Conservation (phyloP, 306 rosid species). For the Herpetospermum pedunculosum region DNA sequence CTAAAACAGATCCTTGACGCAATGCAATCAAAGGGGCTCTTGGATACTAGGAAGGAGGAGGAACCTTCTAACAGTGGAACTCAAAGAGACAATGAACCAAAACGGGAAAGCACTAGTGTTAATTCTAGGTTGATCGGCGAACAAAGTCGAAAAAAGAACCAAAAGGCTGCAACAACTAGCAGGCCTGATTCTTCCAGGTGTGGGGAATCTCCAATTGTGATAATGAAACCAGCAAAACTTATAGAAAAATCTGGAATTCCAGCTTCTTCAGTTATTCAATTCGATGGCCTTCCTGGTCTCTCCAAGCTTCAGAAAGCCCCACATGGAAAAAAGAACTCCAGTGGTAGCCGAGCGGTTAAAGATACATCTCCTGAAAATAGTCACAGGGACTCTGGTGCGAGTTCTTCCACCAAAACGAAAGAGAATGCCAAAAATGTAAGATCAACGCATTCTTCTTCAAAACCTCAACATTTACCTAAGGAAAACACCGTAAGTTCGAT, state of each 20-base stretch:
- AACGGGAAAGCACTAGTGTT: slow-evolving; percentile 22
- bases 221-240: slow-evolving; percentile 85
- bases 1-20: slow-evolving; percentile 84
- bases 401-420: slow-evolving; percentile 46
- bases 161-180: slow-evolving; percentile 29
- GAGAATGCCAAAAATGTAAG: slow-evolving; percentile 25
- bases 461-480: slow-evolving; percentile 38
- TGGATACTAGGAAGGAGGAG: slow-evolving; percentile 55
- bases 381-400: slow-evolving; percentile 30
- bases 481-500: slow-evolving; percentile 33
- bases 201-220: slow-evolving; percentile 78
- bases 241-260: slow-evolving; percentile 51
- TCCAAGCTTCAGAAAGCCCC: slow-evolving; percentile 20
- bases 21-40: slow-evolving; percentile 73
- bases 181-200: slow-evolving; percentile 30
- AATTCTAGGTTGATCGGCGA: slow-evolving; percentile 35
- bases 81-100: slow-evolving; percentile 39
- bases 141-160: slow-evolving; percentile 26
- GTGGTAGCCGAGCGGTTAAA: slow-evolving; percentile 27
- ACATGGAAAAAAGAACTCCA: slow-evolving; percentile 26
- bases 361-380: slow-evolving; percentile 34
- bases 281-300: slow-evolving; percentile 31
- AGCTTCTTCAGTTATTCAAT: slow-evolving; percentile 44
- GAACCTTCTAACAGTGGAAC: slow-evolving; percentile 34
- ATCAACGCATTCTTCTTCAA: slow-evolving; percentile 33